Base-by-base conservation (phyloP, 2,329 filamentous ascomycete genomes). In the Bretziella fagacearum region DNA sequence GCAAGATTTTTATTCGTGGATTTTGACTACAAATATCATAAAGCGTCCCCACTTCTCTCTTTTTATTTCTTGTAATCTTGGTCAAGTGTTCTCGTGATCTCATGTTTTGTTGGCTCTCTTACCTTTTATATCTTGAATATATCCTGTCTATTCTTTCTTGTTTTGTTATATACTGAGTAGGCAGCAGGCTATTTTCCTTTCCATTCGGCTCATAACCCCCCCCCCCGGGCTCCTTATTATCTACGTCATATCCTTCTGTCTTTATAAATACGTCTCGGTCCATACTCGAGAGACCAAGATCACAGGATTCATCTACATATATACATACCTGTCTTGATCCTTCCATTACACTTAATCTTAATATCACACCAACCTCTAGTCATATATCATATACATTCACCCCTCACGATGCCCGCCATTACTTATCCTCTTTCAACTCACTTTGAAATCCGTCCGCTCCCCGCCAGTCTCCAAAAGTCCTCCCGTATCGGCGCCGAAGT, bases 401-500 rank as follows among this genome's bases (percentile, higher is more conserved):
- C n/a, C 6, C 6, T 33, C 32, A 48, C 4, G 17, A 49, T 49
- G 41, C 47, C 47, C 23, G 41, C 47, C 4, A 27, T 27, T 10
- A 49, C 29, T 27, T 43, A 46, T 15, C 39, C 44, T 5, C 15
- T 39, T n/a, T 50, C 48, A 29, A 50, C 48, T 8, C 30, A 50
- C 32, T 39, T 50, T 26, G 48, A 50, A 37, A 15, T 50, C 17
- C 48, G 44, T 6, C 39, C 44, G 13, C 18, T 50, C 18, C 44
- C 48, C 8, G 20, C 32, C 15, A 4, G 32, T 6, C 37, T 50
- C 5, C 44, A 42, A 26, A 50, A 50, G 17, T 27, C 40, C n/a
- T 50, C 48, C 23, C 48, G 48, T 17, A 50, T 50, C 22, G 48
- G 48, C n/a, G 48, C 48, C 23, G 25, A 46, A 29, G 44, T 50